Percentiles rank a stretch among this genome's conserved stretches.
phyloP scores from a whole-genome alignment of 2,329 filamentous ascomycete species.

The Monosporascus ibericus region DNA sequence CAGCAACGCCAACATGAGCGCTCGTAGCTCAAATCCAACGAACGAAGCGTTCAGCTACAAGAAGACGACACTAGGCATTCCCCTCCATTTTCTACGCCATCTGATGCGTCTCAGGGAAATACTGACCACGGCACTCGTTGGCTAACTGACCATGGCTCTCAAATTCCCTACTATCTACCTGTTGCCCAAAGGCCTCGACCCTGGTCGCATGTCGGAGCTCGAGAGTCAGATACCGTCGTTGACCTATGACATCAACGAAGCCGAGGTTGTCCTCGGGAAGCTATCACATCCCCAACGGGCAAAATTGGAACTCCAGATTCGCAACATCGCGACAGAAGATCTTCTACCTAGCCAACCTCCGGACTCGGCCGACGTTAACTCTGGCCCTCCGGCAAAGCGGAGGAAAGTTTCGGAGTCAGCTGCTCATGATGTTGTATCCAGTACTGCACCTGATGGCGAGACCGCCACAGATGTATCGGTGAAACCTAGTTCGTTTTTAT shows the following conservation, averaged over 20 bases:
- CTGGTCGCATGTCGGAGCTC: slow-evolving; percentile 55
- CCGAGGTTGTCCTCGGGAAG: slow-evolving; percentile 68
- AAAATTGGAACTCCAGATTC: slow-evolving; percentile 67
- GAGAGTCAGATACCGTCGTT: slow-evolving; percentile 60
- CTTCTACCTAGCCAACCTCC: slow-evolving; percentile 11
- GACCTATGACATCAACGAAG: slow-evolving; percentile 67
- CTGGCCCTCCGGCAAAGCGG: slow-evolving; percentile 22
- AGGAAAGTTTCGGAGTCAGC: slow-evolving; percentile 32
- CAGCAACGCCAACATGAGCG: too few relatives aligned
- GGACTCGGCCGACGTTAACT: neutral
- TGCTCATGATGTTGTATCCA: slow-evolving; percentile 15
- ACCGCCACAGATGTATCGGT: slow-evolving; percentile 2
- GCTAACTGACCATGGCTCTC: slow-evolving; percentile 20
- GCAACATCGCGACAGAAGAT: slow-evolving; percentile 55
- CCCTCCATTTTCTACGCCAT: too few relatives aligned
- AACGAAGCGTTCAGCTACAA: too few relatives aligned
- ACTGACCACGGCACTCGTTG: neutral
- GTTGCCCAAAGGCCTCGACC: slow-evolving; percentile 61
- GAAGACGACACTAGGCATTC: too few relatives aligned
- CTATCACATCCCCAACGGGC: slow-evolving; percentile 65
- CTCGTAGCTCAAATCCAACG: too few relatives aligned
- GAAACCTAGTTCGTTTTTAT: slow-evolving; percentile 2
- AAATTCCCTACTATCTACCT: slow-evolving; percentile 64
- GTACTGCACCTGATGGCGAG: slow-evolving; percentile 23
- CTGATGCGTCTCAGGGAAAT: neutral